Percentiles rank a stretch among this genome's conserved stretches.
phyloP scores from a whole-genome alignment of 306 rosid species.

The Lathyrus oleraceus region DNA sequence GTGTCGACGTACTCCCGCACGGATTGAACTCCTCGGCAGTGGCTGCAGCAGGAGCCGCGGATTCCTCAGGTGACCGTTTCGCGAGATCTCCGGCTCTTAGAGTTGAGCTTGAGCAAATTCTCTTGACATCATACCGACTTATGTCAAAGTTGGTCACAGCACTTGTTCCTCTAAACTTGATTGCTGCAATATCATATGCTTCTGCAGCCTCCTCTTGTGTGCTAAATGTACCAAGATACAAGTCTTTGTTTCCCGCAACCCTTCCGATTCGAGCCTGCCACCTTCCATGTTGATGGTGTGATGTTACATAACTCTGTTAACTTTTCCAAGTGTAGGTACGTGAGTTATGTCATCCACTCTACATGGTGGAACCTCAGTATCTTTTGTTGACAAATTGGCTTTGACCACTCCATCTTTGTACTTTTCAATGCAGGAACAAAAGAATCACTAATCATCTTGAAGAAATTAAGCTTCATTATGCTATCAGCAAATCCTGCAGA shows the following conservation, averaged over 20 bases:
- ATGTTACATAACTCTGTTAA: no score
- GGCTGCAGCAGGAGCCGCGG: background rate
- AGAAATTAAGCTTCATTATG: no score
- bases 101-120: constrained; percentile 96
- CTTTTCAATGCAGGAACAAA: no score
- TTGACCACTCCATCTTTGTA: no score
- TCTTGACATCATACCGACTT: constrained; percentile 90
- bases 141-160: constrained; percentile 97
- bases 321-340: no score
- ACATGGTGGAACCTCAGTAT: no score
- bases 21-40: constrained; percentile 48
- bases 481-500: no score
- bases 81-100: constrained; percentile 85
- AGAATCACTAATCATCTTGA: no score
- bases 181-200: constrained; percentile 99
- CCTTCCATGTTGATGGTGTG: constrained; percentile 99
- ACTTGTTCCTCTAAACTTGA: constrained; percentile 91
- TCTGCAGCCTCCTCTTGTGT: constrained; percentile 99
- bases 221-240: constrained; percentile 98
- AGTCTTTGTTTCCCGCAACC: constrained; percentile 97
- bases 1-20: constrained; percentile 38
- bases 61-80: constrained; percentile 64
- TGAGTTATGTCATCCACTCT: no score
- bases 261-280: constrained; percentile 99
- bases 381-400: no score